Base-by-base conservation (phyloP, 2,329 filamentous ascomycete genomes). In the Harringtonia aguacate region DNA sequence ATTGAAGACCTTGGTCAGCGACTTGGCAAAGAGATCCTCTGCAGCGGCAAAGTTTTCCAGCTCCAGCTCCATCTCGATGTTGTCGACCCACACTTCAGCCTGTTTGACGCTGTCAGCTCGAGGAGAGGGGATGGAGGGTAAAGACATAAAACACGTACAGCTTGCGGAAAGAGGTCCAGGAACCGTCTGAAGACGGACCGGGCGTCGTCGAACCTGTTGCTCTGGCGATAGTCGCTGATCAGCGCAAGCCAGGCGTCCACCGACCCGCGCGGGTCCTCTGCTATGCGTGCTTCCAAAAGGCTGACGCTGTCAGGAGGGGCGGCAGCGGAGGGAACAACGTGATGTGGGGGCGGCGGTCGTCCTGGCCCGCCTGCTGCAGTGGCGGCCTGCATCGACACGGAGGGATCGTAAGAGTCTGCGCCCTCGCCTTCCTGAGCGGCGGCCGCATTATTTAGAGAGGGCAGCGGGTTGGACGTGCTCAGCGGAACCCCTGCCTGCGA, bases 21-120 rank as follows among this genome's bases (percentile, higher is more conserved):
- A 88, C 53, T 79, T 50, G 50, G 78, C 79, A 61, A 98, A 95
- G 20, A 98, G 81, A 42, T 79, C 73, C 61, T 95, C 90, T 15
- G 94, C 81, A 38, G 79, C 78, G 46, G 74, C 72, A 48, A 92
- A 83, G 51, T 95, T 86, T 55, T 94, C 87, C 46, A 88, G 72
- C 51, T 87, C 82, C 27, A 94, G 76, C 63, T 98, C 92, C 79
- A 95, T 86, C 51, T 86, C 82, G 37, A 88, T 79, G 64, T 89
- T 95, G 38, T 82, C 77, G 34, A 88, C 80, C 89, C 89, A 98
- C 59, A 94, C 75, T 50, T 95, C 86, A 48, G 86, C 89, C 92
- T 97, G 54, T 8, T n/a, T 14, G 10, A 21, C 18, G 3, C 2
- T 24, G 18, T 18, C n/a, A 37, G 34, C 30, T 53, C 73, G 56